Base-by-base conservation (phyloP, 129 eudicot species). In the Centaurea solstitialis region DNA sequence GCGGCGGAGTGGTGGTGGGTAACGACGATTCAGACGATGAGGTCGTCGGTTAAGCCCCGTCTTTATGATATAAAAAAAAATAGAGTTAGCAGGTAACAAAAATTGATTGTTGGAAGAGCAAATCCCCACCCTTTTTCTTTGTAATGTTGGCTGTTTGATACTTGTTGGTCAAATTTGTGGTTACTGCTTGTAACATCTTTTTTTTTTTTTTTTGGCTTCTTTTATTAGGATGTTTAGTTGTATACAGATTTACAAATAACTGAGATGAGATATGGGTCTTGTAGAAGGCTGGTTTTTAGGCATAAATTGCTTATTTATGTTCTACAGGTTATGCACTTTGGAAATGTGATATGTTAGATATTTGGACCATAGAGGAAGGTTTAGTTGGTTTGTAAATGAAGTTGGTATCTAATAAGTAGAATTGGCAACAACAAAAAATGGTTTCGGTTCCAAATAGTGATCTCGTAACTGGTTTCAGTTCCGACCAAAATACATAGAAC, bases 21-120 rank as follows among this genome's bases (percentile, higher is more conserved):
- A 78, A 76, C 40, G 77, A 71, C 33, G 90, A 90, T 70, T 81
- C 90, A 24, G 91, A 88, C 13, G 82, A 81, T 17, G 90, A 88
- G 35, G n/a, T 66, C 37, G 24, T 70, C 26, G 85, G 64, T 39
- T 82, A 68, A 37, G 37, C 72, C 26, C 33, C 40, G 12, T 59
- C 11, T 20, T 41, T 13, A 73, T 50, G 7, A 65, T 24, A 26
- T 77, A 79, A 68, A 66, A 57, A 79, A 68, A 66, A 57, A 66
- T 67, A 59, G 18, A 33, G 71, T 76, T 57, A 67, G 84, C 24
- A 47, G 50, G 70, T 66, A 70, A 67, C 9, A 73, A 12, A 40
- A 6, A 41, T 8, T 41, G n/a, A n/a, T 5, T 69, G 82, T 20
- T 33, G 82, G 37, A 33, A 33, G 76, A 39, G 74, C 78, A 24